Evolutionary conservation across 768 basidiomycete genomes (phyloP).

Genomic region (Trametes gibbosa): DNA sequence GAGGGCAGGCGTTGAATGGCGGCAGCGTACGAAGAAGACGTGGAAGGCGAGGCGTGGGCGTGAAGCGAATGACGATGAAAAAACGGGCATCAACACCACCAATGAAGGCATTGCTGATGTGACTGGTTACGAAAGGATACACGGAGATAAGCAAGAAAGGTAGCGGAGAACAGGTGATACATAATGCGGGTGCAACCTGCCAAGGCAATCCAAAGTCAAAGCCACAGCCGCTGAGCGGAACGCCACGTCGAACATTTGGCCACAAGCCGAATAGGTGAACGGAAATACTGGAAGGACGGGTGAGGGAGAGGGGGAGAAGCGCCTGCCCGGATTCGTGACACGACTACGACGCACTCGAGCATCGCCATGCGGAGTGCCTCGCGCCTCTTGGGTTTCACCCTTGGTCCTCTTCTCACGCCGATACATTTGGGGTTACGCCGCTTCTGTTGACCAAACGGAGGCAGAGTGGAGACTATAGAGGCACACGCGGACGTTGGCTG

Average conservation of each 20-base stretch:
- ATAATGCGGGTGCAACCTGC: not conserved
- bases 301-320: not conserved
- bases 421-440: not conserved
- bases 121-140: not conserved
- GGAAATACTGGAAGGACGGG: not conserved
- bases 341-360: not conserved
- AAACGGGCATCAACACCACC: not conserved
- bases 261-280: not conserved
- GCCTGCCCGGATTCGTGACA: not conserved
- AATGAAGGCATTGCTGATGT: not conserved
- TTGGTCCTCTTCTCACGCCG: not conserved
- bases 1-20: too few species aligned
- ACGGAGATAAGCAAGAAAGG: not conserved
- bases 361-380: not conserved
- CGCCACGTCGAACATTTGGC: not conserved
- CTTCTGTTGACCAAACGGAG: not conserved
- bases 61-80: not conserved
- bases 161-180: not conserved
- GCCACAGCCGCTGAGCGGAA: not conserved
- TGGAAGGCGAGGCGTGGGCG: not conserved
- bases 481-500: too few species aligned
- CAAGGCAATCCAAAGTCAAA: not conserved
- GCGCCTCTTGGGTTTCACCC: not conserved
- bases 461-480: not conserved
- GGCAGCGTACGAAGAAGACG: not conserved